A percentile compares a stretch with the other conserved stretches of the same genome.
Conservation (phyloP, 352 stramenopile genomes). For the Pythium scleroteichum region DNA sequence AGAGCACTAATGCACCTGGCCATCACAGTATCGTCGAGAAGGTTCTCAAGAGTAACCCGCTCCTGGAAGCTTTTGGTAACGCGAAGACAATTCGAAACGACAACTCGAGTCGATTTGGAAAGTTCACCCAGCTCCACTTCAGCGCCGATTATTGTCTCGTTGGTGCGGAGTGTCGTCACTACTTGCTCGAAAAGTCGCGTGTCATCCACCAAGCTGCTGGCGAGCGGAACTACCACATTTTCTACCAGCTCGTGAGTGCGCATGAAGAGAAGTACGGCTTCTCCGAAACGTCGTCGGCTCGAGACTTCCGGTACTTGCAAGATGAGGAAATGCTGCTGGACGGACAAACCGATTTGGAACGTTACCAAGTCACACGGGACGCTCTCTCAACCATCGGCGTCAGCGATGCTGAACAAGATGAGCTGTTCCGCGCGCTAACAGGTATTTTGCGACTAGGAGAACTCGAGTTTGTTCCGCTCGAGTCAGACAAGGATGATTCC, state of each 20-base stretch:
- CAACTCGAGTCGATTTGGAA: conserved; percentile 95
- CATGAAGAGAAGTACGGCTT: conserved; percentile 64
- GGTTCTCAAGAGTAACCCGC: conserved; percentile 89
- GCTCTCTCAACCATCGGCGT: conserved; percentile 81
- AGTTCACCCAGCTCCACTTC: conserved; percentile 95
- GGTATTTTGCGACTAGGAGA: conserved; percentile 84
- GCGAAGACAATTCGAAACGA: conserved; percentile 94
- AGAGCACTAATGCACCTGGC: conserved; percentile 29
- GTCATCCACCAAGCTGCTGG: conserved; percentile 87
- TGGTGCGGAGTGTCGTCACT: conserved; percentile 89
- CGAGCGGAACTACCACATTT: conserved; percentile 99
- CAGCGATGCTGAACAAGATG: conserved; percentile 61
- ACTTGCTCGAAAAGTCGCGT: conserved; percentile 97
- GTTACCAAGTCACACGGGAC: conserved; percentile 81
- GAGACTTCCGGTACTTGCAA: conserved; percentile 76
- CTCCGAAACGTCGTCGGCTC: conserved; percentile 35
- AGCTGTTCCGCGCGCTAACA: conserved; percentile 70
- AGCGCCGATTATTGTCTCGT: conserved; percentile 85
- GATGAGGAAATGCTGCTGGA: conserved; percentile 72
- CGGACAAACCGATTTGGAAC: conserved; percentile 65
- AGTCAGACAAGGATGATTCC: conserved; percentile 74
- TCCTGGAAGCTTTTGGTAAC: conserved; percentile 91
- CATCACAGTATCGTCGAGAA: conserved; percentile 79
- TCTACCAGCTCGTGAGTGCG: conserved; percentile 93
- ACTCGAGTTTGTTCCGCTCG: conserved; percentile 75